Base-by-base conservation (phyloP, 2,329 filamentous ascomycete genomes). In the Zopfia rhizophila region DNA sequence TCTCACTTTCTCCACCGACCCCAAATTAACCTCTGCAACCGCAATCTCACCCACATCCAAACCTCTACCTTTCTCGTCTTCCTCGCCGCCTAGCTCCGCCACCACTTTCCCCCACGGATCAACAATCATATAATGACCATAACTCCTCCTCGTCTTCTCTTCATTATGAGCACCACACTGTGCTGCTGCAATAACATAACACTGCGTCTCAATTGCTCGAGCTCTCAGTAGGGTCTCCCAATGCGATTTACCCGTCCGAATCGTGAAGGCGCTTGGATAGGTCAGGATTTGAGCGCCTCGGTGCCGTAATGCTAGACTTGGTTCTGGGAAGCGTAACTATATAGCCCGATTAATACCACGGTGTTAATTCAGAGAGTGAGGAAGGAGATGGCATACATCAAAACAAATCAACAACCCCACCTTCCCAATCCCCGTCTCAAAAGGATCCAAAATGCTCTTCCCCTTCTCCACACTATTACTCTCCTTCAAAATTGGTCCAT, bases 251-350 rank as follows among this genome's bases (percentile, higher is more conserved):
- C 93, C 93, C 0, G 93, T 97, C 1, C 88, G 85, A 0, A 95
- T 81, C 0, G 92, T 96, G 66, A 97, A 97, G 3, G 93, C 93
- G 5, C 89, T 93, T 0, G 93, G 93, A 65, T 93, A 97, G 0
- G 90, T 85, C 37, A 97, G 76, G 40, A 96, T 76, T 52, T 96
- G 85, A 2, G 91, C 90, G 16, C 81, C 78, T 43, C 84, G 82
- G 5, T 82, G 75, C 19, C 83, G 82, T 13, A 96, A 79, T 1
- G 84, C 79, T 7, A 94, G 70, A 0, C 84, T 82, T 7, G 88
- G 82, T 66, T 96, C 90, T 0, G 91, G 84, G 65, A 94, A 96
- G 1, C 91, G 84, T 52, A 97, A n/a, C n/a, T n/a, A n/a, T n/a
- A n/a, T n/a, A n/a, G n/a, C n/a, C 73, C 78, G 82, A 47, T 27